These are phyloP conservation scores for Xanthoconium separans DNA, from an alignment of 1,284 basidiomycete genomes.

Conservation along the genomic window DNA sequence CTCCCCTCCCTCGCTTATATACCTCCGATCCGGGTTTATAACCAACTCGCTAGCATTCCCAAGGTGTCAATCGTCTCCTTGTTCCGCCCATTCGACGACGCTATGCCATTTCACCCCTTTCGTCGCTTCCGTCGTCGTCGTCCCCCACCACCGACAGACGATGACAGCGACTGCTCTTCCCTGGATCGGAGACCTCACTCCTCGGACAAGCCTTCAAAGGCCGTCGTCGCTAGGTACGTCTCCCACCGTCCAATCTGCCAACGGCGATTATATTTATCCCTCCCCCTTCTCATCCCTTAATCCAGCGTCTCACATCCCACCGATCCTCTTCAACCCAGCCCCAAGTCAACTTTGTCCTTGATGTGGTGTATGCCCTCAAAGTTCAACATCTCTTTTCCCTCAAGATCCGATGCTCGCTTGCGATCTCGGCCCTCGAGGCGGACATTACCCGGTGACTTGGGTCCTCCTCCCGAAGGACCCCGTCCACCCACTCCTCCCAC, in stretches of 20 bases:
- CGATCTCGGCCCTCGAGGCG: conserved; percentile 17
- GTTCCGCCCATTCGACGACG: no score
- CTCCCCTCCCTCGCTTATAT: not conserved
- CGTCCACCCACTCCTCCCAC: conserved; percentile 16
- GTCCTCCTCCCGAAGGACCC: not conserved
- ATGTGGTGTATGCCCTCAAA: conserved; percentile 33
- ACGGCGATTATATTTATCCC: no score
- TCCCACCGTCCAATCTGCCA: not conserved
- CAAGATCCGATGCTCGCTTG: not conserved
- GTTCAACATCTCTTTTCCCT: conserved; percentile 23
- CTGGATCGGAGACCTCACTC: conserved; percentile 9
- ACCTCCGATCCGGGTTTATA: no score
- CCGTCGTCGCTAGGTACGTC: conserved; percentile 18
- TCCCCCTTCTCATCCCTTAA: conserved; percentile 11
- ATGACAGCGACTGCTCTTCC: conserved; percentile 28
- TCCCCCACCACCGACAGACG: conserved; percentile 12
- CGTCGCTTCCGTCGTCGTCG: conserved; percentile 23
- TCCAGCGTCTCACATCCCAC: conserved; percentile 2
- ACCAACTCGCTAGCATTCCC: no score
- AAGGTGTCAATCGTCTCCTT: no score
- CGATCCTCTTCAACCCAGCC: not conserved
- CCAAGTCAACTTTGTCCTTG: conserved; percentile 21
- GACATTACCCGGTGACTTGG: conserved; percentile 6
- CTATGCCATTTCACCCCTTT: conserved; percentile 21
- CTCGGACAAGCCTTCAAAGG: conserved; percentile 4